Base-by-base conservation (phyloP, 331 rosid genomes). In the Rhamnella rubrinervis region DNA sequence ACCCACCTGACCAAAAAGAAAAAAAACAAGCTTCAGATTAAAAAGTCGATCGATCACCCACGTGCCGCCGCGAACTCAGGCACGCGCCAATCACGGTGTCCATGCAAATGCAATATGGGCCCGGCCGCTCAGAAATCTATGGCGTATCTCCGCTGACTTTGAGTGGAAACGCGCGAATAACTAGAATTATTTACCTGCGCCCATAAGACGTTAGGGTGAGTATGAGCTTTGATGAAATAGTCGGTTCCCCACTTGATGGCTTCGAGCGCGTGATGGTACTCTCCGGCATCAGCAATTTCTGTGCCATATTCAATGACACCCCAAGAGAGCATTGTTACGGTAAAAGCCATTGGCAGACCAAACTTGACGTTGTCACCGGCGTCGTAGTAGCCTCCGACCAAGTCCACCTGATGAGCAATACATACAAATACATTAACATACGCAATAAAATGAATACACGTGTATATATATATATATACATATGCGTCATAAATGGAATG, bases 191-290 rank as follows among this genome's bases (percentile, higher is more conserved):
- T 56, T 75, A 91, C 96, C 87, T 92, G 73, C 0, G 68, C 96
- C 96, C 97, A 92, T 0, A 92, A 75, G 59, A 87, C 92, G 53
- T 87, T 85, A 11, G 90, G 90, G 21, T 85, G 81, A 39, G 92
- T 74, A n/a, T 92, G 97, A 18, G 97, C 96, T 69, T 92, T 92
- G 49, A 92, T 78, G 84, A 92, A 89, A 79, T 89, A 92, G 65
- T 89, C 97, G 0, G 97, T 89, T 2, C 96, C 97, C 97, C 97
- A 92, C 85, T 92, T 92, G 75, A 92, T 82, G 6, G 95, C 92
- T 77, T 92, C 87, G 0, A 92, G 82, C 6, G 96, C 85, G 71
- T 92, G 97, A 41, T 20, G 50, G 66, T 83, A 82, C 80, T 92
- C 96, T 39, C 89, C 95, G 52, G 89, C 93, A 0, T 55, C 73